Conservation (phyloP, 2,329 filamentous ascomycete genomes). For the Aspergillus alliaceus region DNA sequence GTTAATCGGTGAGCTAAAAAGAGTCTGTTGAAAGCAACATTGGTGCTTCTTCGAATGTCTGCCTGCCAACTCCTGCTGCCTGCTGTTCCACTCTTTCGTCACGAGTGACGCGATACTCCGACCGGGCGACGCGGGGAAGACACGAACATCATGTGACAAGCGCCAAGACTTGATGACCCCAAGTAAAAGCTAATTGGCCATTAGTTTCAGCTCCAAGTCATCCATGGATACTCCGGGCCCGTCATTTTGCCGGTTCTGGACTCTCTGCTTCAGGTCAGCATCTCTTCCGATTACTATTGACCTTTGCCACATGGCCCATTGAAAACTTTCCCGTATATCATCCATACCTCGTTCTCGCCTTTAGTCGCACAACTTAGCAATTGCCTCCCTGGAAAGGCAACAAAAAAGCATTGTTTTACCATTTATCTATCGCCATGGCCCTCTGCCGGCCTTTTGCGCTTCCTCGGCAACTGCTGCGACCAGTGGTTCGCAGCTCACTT, state of each 20-base stretch:
- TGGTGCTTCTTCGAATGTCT: slow-evolving; percentile 1
- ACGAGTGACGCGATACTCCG: slow-evolving; percentile 24
- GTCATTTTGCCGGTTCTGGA: slow-evolving; percentile 18
- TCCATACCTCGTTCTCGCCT: not conserved
- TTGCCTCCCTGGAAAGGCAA: no score
- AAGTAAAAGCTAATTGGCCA: slow-evolving; percentile 28
- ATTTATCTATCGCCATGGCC: slow-evolving; percentile 35
- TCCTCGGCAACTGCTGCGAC: slow-evolving; percentile 30
- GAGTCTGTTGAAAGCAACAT: not conserved
- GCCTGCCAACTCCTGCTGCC: slow-evolving; percentile 25
- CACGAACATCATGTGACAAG: slow-evolving; percentile 37
- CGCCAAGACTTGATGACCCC: slow-evolving; percentile 29
- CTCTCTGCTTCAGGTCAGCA: not conserved
- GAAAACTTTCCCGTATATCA: not conserved
- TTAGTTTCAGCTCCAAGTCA: not conserved
- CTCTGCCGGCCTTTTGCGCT: slow-evolving; percentile 39
- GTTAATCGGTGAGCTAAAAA: not conserved
- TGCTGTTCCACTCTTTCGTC: slow-evolving; percentile 3
- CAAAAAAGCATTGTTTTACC: not conserved
- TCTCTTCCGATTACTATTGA: not conserved
- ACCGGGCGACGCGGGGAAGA: slow-evolving; percentile 24
- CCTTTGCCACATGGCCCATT: not conserved
- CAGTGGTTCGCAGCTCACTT: slow-evolving; percentile 22
- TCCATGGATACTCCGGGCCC: slow-evolving; percentile 3
- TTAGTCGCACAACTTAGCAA: not conserved